Evolutionary conservation across 495 filamentous ascomycete genomes (phyloP).

Genomic region (Penicillium silybi): DNA sequence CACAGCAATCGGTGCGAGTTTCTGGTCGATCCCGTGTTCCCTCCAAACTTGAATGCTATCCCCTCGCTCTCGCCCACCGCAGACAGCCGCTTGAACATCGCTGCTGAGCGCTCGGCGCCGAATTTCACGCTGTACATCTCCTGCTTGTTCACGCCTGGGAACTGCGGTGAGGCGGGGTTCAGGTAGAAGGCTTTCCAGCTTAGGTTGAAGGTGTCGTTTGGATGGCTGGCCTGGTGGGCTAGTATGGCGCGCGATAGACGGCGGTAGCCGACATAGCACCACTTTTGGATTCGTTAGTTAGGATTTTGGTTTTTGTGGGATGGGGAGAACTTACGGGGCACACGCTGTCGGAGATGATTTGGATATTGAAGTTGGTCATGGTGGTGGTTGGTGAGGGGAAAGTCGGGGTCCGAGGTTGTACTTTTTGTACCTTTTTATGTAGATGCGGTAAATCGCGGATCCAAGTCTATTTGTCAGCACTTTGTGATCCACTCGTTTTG

Average conservation of each 20-base stretch:
- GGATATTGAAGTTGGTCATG: conserved; percentile 77
- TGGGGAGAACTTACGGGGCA: conserved; percentile 57
- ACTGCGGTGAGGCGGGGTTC: conserved; percentile 58
- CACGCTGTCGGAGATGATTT: conserved; percentile 70
- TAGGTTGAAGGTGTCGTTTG: conserved; percentile 65
- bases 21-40: conserved; percentile 71
- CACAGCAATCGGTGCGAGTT: conserved; percentile 74
- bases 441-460: neutral
- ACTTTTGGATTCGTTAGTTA: conserved; percentile 25
- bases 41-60: conserved; percentile 69
- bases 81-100: conserved; percentile 56
- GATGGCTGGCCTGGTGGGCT: conserved; percentile 55
- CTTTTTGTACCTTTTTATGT: neutral
- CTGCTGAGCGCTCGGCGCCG: conserved; percentile 52
- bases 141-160: conserved; percentile 52
- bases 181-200: conserved; percentile 80
- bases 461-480: conserved; percentile 9
- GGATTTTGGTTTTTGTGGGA: neutral
- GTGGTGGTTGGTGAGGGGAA: conserved; percentile 10
- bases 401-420: neutral
- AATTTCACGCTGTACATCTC: conserved; percentile 53
- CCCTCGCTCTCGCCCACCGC: conserved; percentile 58
- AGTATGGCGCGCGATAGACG: conserved; percentile 67
- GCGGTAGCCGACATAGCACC: conserved; percentile 82
- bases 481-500: neutral